phyloP scores from a whole-genome alignment of 768 basidiomycete genomes.

The Russula compacta region DNA sequence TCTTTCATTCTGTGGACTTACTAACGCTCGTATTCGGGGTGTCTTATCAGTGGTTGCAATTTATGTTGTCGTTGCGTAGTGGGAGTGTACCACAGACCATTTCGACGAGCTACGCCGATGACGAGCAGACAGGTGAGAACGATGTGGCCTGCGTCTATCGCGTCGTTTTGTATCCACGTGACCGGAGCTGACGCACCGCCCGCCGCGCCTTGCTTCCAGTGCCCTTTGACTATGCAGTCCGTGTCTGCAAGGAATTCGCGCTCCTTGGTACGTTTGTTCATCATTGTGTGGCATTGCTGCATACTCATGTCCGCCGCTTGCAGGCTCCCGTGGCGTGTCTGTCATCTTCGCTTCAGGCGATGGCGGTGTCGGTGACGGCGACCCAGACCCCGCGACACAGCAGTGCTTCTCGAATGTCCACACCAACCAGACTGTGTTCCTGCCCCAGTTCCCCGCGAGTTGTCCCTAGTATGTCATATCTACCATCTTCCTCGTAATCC shows the following conservation, averaged over 20 bases:
- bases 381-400: conserved; percentile 43
- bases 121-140: conserved; percentile 53
- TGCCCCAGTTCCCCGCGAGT: conserved; percentile 47
- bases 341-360: conserved; percentile 62
- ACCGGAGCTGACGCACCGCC: neutral
- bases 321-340: conserved; percentile 58
- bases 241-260: conserved; percentile 49
- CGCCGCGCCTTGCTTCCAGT: conserved; percentile 28
- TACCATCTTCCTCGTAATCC: neutral
- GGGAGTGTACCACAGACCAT: conserved; percentile 46
- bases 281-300: neutral
- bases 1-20: neutral
- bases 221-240: conserved; percentile 38
- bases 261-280: conserved; percentile 39
- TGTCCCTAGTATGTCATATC: conserved; percentile 32
- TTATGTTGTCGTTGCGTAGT: conserved; percentile 34
- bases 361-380: conserved; percentile 56
- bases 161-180: neutral
- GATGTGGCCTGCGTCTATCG: neutral
- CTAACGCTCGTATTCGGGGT: neutral
- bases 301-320: neutral
- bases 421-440: conserved; percentile 42
- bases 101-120: conserved; percentile 65
- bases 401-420: conserved; percentile 53
- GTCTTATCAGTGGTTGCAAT: conserved; percentile 47